Base-by-base conservation (phyloP, 2,329 filamentous ascomycete species). In the Cercospora berteroae region DNA sequence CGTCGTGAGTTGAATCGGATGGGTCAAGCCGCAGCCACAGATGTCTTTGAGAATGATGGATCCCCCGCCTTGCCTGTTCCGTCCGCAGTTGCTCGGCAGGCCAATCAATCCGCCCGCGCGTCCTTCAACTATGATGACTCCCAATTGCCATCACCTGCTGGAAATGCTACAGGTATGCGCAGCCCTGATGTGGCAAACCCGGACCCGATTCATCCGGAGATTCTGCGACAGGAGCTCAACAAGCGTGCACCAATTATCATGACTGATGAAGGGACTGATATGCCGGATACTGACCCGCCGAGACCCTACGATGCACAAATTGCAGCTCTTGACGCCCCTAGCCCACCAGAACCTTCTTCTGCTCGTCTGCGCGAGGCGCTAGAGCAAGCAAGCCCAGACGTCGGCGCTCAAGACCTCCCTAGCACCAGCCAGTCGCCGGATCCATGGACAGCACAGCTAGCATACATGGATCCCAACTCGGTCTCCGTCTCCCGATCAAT, bases 151-250 rank as follows among this genome's bases (percentile, higher is more conserved):
- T 65, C 66, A 1, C 66, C 66, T 36, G 63, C 66, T 8, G 61
- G 63, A 50, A 64, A 64, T 57, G 50, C 66, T 25, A 58, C 33
- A 12, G 25, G 66, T n/a, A 52, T 58, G 62, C 61, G 65, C 44
- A 52, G 56, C 16, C 57, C 65, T 18, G 39, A 64, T 64, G 61
- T 64, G 2, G 56, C 42, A 4, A 65, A 60, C 23, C 57, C 56
- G 8, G 63, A 60, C 7, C 63, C 63, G 12, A 60, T 60, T 12
- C 61, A 64, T 23, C 63, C 63, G 0, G 56, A 60, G 13, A 18
- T 36, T 9, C n/a, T 65, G 29, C 63, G 56, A 1, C 39, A 60
- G 16, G 63, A 65, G 63, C 56, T 65, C 31, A 39, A 60, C 39
- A 65, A 27, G 13, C 42, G 42, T 7, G 29, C 39, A 12, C 29